phyloP scores from a whole-genome alignment of 352 stramenopile genomes.

The Globisporangium canariense region DNA sequence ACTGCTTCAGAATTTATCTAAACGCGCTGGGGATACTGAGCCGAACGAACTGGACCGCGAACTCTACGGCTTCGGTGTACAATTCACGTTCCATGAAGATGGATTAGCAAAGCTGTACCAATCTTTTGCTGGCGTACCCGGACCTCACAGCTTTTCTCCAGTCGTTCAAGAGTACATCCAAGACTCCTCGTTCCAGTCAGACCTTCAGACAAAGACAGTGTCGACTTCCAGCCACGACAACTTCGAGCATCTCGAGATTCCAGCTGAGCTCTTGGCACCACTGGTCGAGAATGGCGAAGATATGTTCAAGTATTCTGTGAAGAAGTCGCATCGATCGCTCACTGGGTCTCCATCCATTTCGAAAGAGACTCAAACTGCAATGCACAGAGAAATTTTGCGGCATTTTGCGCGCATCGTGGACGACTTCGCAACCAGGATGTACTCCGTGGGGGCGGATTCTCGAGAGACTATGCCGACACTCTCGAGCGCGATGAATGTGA shows the following conservation, averaged over 20 bases:
- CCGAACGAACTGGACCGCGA: conserved; percentile 22
- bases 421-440: conserved; percentile 36
- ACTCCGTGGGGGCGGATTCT: conserved; percentile 21
- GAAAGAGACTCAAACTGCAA: conserved; percentile 16
- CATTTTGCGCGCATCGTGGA: conserved; percentile 39
- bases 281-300: neutral
- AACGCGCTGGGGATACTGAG: conserved; percentile 23
- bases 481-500: conserved; percentile 39
- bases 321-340: neutral
- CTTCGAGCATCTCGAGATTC: conserved; percentile 19
- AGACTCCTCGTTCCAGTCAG: conserved; percentile 12
- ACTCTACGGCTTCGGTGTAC: conserved; percentile 50
- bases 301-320: neutral
- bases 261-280: conserved; percentile 8
- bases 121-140: neutral
- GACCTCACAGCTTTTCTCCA: conserved; percentile 17
- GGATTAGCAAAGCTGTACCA: conserved; percentile 15
- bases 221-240: conserved; percentile 25
- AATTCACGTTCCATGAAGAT: conserved; percentile 45
- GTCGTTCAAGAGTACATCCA: conserved; percentile 13
- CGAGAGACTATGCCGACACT: conserved; percentile 31
- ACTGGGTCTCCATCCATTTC: conserved; percentile 32
- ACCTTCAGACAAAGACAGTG: conserved; percentile 10
- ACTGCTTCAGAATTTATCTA: conserved; percentile 38
- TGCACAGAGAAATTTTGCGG: conserved; percentile 27